A percentile compares a stretch with the other conserved stretches of the same genome.
phyloP scores from a whole-genome alignment of 495 filamentous ascomycete species.

The Aspergillus diversus region DNA sequence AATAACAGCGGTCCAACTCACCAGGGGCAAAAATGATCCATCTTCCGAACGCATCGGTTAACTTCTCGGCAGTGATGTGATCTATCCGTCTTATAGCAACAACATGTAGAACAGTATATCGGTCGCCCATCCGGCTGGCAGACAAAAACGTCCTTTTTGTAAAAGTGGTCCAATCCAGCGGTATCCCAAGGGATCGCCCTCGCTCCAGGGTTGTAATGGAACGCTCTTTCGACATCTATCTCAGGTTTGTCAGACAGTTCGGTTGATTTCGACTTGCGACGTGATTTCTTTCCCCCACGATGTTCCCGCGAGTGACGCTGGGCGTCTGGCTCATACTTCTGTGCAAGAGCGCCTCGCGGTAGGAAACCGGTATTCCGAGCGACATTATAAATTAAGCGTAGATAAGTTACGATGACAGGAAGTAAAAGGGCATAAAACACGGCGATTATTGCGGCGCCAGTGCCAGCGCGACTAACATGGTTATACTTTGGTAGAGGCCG shows the following conservation, averaged over 20 bases:
- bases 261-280: slow-evolving; percentile 22
- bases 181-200: slow-evolving; percentile 32
- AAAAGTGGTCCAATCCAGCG: slow-evolving; percentile 59
- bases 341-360: slow-evolving; percentile 51
- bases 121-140: slow-evolving; percentile 80
- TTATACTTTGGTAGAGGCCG: slow-evolving; percentile 47
- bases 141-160: slow-evolving; percentile 78
- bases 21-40: slow-evolving; percentile 97
- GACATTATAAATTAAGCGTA: slow-evolving; percentile 68
- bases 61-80: slow-evolving; percentile 84
- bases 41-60: slow-evolving; percentile 77
- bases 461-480: slow-evolving; percentile 47
- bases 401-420: slow-evolving; percentile 66
- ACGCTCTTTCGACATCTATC: slow-evolving; percentile 31
- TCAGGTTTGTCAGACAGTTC: slow-evolving; percentile 33
- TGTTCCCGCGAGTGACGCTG: slow-evolving; percentile 21
- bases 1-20: slow-evolving; percentile 34
- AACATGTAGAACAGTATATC: slow-evolving; percentile 77
- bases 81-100: slow-evolving; percentile 82
- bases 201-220: slow-evolving; percentile 25
- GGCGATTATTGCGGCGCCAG: slow-evolving; percentile 69
- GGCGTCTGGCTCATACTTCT: slow-evolving; percentile 22
- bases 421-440: slow-evolving; percentile 72
- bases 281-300: slow-evolving; percentile 24
- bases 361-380: slow-evolving; percentile 70